Base-by-base conservation (phyloP, 257 asterid species). In the Lycium ferocissimum region DNA sequence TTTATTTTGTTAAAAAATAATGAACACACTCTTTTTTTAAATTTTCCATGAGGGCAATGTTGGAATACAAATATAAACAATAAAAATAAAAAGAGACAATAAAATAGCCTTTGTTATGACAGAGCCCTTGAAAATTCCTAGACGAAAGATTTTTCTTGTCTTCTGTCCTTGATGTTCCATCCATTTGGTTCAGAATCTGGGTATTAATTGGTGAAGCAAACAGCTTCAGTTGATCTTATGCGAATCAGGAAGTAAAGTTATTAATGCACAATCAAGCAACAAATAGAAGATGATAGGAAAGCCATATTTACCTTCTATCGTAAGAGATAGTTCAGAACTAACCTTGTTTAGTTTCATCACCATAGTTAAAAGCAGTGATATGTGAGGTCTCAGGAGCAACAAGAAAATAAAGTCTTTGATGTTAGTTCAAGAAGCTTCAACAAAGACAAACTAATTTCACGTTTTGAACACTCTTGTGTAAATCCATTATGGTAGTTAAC, bases 201-300 rank as follows among this genome's bases (percentile, higher is more conserved):
- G 53, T 40, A 73, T 85, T 88, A 71, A 79, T 61, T 83, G 93
- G 90, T 62, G 91, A 90, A 61, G 88, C 90, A 73, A 86, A 89
- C 63, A 89, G 82, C 79, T 83, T 83, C 53, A 89, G 84, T 69
- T 33, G 90, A 87, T 89, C 84, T 61, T 86, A 92, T 90, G 83
- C 86, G 84, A 22, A 71, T 61, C 73, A 84, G 61, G 75, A 62
- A 78, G 22, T 59, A 15, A 69, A 22, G 49, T n/a, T 22, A 70
- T 57, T 49, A 75, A 75, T 70, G 57, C 49, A 33, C 49, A 70
- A 40, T 83, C 18, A 70, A 54, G 37, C 26, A 45, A 17, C 18
- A 15, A 17, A 83, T 53, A 83, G 78, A 83, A 47, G 56, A 47
- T 26, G 67, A 35, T 57, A 70, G 85, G 54, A 79, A 14, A 45